These are phyloP conservation scores for Paramyrothecium sp. DNA, from an alignment of 2,329 filamentous ascomycete species.

Conservation along the genomic window DNA sequence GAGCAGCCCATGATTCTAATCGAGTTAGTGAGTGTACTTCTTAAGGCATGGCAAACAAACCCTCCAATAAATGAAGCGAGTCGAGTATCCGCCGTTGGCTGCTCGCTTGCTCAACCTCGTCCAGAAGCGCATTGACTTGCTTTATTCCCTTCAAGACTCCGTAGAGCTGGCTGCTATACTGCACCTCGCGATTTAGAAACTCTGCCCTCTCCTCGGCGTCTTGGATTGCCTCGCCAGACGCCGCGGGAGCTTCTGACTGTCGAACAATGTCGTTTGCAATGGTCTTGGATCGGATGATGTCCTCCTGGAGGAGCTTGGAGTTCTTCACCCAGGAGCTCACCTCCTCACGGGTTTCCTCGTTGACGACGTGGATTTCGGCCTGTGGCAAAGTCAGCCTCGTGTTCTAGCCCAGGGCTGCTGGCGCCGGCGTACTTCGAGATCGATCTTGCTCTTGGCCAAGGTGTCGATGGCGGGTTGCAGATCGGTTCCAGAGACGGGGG, in stretches of 20 bases:
- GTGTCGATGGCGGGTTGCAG: constrained; percentile 37
- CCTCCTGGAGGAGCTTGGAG: constrained; percentile 79
- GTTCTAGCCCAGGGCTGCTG: neutral
- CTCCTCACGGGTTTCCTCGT: constrained; percentile 73
- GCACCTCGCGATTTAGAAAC: constrained; percentile 57
- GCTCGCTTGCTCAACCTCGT: constrained; percentile 57
- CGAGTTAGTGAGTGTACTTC: constrained; percentile 11
- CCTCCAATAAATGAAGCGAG: constrained; percentile 55
- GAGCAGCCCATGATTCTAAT: constrained; percentile 55
- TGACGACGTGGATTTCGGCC: constrained; percentile 71
- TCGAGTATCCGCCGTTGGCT: constrained; percentile 56
- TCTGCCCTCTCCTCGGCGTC: constrained; percentile 53
- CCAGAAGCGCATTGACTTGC: constrained; percentile 59
- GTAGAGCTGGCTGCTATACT: constrained; percentile 58
- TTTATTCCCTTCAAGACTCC: constrained; percentile 50
- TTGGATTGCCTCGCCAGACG: constrained; percentile 50
- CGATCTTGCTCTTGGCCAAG: constrained; percentile 30
- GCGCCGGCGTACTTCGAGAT: constrained; percentile 34
- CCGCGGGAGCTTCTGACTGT: constrained; percentile 64
- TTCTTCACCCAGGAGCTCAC: constrained; percentile 85
- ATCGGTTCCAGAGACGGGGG: constrained; percentile 34
- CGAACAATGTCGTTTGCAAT: constrained; percentile 80
- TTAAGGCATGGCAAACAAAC: constrained; percentile 23
- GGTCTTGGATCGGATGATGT: constrained; percentile 77
- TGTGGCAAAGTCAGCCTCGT: constrained; percentile 13